Evolutionary conservation across 192 early-diverging fungal genomes (phyloP).

Genomic region (Coemansia aciculifera): DNA sequence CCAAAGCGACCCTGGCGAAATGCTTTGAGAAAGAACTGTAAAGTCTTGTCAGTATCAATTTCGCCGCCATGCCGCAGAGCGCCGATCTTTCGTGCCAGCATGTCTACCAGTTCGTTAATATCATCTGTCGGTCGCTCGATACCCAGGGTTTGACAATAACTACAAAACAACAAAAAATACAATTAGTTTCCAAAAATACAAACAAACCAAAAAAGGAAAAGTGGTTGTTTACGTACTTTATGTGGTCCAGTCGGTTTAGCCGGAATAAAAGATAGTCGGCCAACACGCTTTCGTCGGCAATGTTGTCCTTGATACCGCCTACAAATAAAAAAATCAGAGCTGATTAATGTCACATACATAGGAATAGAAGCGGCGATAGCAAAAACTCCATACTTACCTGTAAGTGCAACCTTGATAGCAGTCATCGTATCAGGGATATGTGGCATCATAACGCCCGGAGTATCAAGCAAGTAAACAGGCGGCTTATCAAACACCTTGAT

Average conservation of each 20-base stretch:
- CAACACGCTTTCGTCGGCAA: constrained; percentile 78
- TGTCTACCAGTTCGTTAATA: constrained; percentile 62
- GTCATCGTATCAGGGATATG: constrained; percentile 77
- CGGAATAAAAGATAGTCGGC: constrained; percentile 89
- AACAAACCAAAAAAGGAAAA: background rate
- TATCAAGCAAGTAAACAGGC: constrained; percentile 90
- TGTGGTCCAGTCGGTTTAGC: constrained; percentile 65
- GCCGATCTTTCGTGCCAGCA: constrained; percentile 67
- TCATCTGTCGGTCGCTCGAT: constrained; percentile 70
- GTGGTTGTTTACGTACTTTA: constrained; percentile 48
- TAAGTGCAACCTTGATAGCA: constrained; percentile 87
- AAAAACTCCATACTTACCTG: constrained; percentile 53
- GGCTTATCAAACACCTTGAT: constrained; percentile 89
- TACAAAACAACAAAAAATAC: constrained; percentile 18
- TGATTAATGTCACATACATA: background rate
- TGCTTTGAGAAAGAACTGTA: constrained; percentile 70
- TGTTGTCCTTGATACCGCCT: constrained; percentile 78
- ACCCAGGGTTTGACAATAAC: constrained; percentile 59
- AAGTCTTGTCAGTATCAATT: constrained; percentile 64
- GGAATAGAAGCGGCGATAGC: background rate
- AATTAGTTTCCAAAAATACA: background rate
- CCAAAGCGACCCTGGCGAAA: constrained; percentile 88
- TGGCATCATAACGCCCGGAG: constrained; percentile 91
- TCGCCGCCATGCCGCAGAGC: constrained; percentile 67
- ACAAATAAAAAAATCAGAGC: constrained; percentile 9